Percentiles rank a stretch among this genome's conserved stretches.
phyloP scores from a whole-genome alignment of 1,284 basidiomycete genomes.

The Xerocomus subilludens region DNA sequence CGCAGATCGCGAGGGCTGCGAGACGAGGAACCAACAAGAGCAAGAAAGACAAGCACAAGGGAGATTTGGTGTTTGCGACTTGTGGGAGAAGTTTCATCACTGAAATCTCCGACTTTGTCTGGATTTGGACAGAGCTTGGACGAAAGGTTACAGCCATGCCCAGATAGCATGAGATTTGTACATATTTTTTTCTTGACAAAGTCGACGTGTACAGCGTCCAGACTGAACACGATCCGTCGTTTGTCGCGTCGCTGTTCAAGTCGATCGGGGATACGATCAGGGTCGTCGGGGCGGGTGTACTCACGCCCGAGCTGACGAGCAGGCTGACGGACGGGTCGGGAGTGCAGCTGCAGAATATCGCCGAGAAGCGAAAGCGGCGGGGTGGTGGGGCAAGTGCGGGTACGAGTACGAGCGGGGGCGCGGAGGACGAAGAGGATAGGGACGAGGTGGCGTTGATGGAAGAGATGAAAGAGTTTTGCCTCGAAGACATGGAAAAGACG shows the following conservation, averaged over 20 bases:
- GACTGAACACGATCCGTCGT: slow-evolving; percentile 75
- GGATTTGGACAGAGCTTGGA: too few relatives aligned
- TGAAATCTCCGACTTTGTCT: too few relatives aligned
- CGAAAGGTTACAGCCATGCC: too few relatives aligned
- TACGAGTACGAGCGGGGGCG: slow-evolving; percentile 52
- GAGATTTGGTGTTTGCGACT: too few relatives aligned
- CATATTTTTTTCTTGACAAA: too few relatives aligned
- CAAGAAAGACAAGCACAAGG: too few relatives aligned
- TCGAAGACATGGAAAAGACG: slow-evolving; percentile 79
- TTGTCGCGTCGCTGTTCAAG: slow-evolving; percentile 81
- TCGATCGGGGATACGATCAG: slow-evolving; percentile 75
- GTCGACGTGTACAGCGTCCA: slow-evolving; percentile 72
- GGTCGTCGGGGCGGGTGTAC: slow-evolving; percentile 65
- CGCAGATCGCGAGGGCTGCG: too few relatives aligned
- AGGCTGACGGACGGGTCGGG: slow-evolving; percentile 74
- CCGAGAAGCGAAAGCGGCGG: slow-evolving; percentile 68
- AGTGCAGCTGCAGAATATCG: slow-evolving; percentile 71
- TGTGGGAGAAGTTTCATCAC: too few relatives aligned
- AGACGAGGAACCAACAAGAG: too few relatives aligned
- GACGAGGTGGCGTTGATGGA: slow-evolving; percentile 58
- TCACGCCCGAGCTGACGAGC: slow-evolving; percentile 64
- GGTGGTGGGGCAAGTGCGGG: slow-evolving; percentile 41
- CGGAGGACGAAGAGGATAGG: slow-evolving; percentile 54
- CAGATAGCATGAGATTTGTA: too few relatives aligned
- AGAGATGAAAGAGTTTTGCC: slow-evolving; percentile 74